A percentile compares a stretch with the other conserved stretches of the same genome.
phyloP scores from a whole-genome alignment of 805 yeast genomes.

The Metschnikowia hibisci region DNA sequence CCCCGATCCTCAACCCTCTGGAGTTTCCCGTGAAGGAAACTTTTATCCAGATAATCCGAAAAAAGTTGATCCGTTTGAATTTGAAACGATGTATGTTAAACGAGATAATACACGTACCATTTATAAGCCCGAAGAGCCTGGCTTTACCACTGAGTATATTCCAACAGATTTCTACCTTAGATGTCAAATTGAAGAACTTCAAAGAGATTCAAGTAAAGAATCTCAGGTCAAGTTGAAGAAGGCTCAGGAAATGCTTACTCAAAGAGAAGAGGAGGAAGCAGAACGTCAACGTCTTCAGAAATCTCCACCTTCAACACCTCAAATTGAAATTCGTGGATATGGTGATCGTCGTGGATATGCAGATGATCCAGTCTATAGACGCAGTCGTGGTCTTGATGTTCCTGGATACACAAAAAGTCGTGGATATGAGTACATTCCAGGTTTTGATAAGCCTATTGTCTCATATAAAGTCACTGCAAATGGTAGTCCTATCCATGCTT shows the following conservation, averaged over 20 bases:
- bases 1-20: neutral
- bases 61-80: slow-evolving; percentile 1
- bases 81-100: slow-evolving; percentile 1
- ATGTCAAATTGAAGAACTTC: too few relatives aligned
- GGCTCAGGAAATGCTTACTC: too few relatives aligned
- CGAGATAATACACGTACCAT: neutral
- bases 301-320: neutral
- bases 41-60: neutral
- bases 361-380: too few relatives aligned
- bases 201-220: too few relatives aligned
- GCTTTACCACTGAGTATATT: too few relatives aligned
- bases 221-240: too few relatives aligned
- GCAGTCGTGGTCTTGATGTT: too few relatives aligned
- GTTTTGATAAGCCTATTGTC: neutral
- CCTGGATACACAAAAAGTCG: neutral
- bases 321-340: neutral
- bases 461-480: neutral
- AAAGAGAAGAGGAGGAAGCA: too few relatives aligned
- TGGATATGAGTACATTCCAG: neutral
- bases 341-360: neutral
- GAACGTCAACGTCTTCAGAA: too few relatives aligned
- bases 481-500: slow-evolving; percentile 1
- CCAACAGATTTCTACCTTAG: too few relatives aligned
- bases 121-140: too few relatives aligned
- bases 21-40: neutral